phyloP scores from a whole-genome alignment of 768 basidiomycete species.

The Saitozyma sp. region DNA sequence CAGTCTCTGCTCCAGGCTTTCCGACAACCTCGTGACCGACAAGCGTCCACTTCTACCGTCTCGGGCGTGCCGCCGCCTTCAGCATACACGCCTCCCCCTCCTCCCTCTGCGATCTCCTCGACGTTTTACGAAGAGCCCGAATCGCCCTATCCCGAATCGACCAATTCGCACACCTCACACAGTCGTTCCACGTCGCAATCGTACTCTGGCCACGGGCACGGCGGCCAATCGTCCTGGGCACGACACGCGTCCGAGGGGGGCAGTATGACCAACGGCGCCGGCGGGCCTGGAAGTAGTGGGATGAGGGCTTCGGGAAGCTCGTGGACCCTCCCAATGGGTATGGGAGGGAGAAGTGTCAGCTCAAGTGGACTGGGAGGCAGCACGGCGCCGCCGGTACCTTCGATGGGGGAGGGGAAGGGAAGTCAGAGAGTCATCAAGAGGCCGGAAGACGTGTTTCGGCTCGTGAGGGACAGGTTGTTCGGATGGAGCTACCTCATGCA shows the following conservation, averaged over 20 bases:
- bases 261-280: constrained; percentile 5
- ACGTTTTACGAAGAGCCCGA: constrained; percentile 10
- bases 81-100: constrained; percentile 4
- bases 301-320: not conserved
- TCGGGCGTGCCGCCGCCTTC: constrained; percentile 1
- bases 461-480: constrained; percentile 38
- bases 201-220: not conserved
- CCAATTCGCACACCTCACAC: constrained; percentile 1
- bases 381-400: not conserved
- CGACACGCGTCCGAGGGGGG: not conserved
- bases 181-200: constrained; percentile 2
- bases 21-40: constrained; percentile 5
- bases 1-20: constrained; percentile 11
- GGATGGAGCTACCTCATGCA: constrained; percentile 46
- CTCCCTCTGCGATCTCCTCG: constrained; percentile 4
- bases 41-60: not conserved
- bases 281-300: constrained; percentile 3
- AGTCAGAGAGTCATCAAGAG: constrained; percentile 11
- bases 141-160: constrained; percentile 9
- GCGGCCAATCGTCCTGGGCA: too few species aligned
- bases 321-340: not conserved
- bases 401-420: constrained; percentile 1
- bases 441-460: constrained; percentile 37
- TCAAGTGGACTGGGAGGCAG: not conserved
- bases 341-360: constrained; percentile 1